These are phyloP conservation scores for Serendipita sp. DNA, from an alignment of 768 basidiomycete genomes.

Conservation along the genomic window DNA sequence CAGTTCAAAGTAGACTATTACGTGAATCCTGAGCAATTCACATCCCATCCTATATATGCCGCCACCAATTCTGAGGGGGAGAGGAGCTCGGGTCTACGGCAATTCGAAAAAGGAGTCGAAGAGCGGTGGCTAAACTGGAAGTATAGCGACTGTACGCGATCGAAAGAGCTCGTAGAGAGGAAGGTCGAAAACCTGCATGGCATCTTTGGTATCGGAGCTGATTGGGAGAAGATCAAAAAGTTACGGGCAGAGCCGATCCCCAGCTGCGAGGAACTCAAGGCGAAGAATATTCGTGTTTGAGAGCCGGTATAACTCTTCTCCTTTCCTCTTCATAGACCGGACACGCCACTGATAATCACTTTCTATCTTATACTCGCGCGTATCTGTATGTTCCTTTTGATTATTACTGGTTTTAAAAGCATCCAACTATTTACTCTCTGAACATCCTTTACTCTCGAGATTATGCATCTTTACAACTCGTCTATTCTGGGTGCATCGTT, in stretches of 20 bases:
- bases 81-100: constrained; percentile 25
- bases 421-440: no score
- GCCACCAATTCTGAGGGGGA: constrained; percentile 20
- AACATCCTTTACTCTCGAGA: no score
- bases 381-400: no score
- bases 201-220: constrained; percentile 79
- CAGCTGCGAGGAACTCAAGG: constrained; percentile 64
- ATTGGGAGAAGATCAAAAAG: constrained; percentile 73
- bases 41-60: constrained; percentile 59
- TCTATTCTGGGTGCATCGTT: no score
- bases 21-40: constrained; percentile 64
- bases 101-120: constrained; percentile 71
- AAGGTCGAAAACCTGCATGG: constrained; percentile 65
- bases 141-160: constrained; percentile 55
- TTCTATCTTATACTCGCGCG: no score
- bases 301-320: background rate
- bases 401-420: no score
- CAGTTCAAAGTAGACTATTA: constrained; percentile 65
- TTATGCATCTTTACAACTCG: no score
- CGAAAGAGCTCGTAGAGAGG: constrained; percentile 50
- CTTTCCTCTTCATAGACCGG: background rate
- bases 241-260: constrained; percentile 54
- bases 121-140: constrained; percentile 54
- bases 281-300: constrained; percentile 26
- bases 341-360: no score